Conservation (phyloP, 2,329 filamentous ascomycete species). For the Parascedosporium putredinis region DNA sequence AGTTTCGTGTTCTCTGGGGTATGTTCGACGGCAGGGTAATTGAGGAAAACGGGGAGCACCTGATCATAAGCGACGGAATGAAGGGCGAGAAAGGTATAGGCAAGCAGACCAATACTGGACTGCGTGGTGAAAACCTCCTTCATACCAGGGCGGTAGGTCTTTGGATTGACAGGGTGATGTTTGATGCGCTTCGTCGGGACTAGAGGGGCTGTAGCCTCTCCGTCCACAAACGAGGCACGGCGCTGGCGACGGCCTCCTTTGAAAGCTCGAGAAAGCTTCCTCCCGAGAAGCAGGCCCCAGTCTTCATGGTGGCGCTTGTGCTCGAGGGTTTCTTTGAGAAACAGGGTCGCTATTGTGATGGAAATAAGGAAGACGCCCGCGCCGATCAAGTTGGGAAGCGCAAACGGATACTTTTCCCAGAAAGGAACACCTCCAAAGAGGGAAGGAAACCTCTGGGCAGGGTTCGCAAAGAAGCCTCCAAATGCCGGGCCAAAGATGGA, state of each 20-base stretch:
- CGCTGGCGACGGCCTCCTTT: conserved; percentile 22
- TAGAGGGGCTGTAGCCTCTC: conserved; percentile 46
- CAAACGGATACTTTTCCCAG: conserved; percentile 69
- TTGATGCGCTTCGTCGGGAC: conserved; percentile 26
- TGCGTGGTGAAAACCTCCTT: conserved; percentile 63
- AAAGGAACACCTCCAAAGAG: conserved; percentile 59
- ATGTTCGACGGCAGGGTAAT: conserved; percentile 53
- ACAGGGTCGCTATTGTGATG: conserved; percentile 62
- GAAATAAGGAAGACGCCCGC: conserved; percentile 70
- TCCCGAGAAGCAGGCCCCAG: conserved; percentile 65
- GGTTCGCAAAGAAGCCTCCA: conserved; percentile 77
- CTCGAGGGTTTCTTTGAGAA: conserved; percentile 77
- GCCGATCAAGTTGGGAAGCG: conserved; percentile 72
- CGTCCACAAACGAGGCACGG: conserved; percentile 40
- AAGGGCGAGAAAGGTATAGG: conserved; percentile 72
- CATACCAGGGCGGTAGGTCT: conserved; percentile 27
- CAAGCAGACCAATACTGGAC: conserved; percentile 61
- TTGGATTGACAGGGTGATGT: conserved; percentile 13
- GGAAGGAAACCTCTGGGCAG: conserved; percentile 60
- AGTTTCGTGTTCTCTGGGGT: conserved; percentile 49
- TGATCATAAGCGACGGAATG: conserved; percentile 83
- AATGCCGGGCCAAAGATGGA: conserved; percentile 81
- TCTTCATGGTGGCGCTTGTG: conserved; percentile 58
- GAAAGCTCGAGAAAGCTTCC: conserved; percentile 43
- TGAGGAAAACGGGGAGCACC: conserved; percentile 77